phyloP scores from a whole-genome alignment of 23 red algal genomes.

The Cyanidioschyzon merolae region DNA sequence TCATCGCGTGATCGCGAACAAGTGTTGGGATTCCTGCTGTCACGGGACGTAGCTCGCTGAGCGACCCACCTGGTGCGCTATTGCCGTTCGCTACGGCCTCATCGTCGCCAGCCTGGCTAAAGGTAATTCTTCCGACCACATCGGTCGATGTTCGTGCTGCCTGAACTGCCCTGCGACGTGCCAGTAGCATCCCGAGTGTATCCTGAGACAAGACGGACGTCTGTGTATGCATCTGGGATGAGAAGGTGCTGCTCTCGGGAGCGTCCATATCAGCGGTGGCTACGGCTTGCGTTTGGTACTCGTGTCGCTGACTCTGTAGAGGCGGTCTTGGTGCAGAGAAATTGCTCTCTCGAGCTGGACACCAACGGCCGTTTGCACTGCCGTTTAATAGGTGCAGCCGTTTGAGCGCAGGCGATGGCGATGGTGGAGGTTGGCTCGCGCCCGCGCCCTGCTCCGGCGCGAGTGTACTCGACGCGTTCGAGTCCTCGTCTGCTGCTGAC shows the following conservation, averaged over 20 bases:
- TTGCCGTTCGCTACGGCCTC: neutral
- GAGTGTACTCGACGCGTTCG: neutral
- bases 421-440: neutral
- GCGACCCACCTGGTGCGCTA: neutral
- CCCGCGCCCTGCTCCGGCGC: neutral
- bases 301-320: neutral
- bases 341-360: neutral
- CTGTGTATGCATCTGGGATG: neutral
- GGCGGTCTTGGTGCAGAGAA: neutral
- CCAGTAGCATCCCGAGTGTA: slow-evolving; percentile 39
- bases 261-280: neutral
- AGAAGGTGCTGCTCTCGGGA: neutral
- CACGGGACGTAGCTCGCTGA: neutral
- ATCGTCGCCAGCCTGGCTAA: neutral
- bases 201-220: slow-evolving; percentile 39
- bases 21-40: neutral
- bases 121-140: neutral
- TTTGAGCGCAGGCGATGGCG: slow-evolving; percentile 9
- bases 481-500: neutral
- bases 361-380: neutral
- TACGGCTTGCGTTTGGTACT: neutral
- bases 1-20: neutral
- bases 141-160: slow-evolving; percentile 3
- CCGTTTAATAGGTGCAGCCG: neutral
- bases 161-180: slow-evolving; percentile 30